These are phyloP conservation scores for Mycena belliarum DNA, from an alignment of 768 basidiomycete genomes.

Conservation along the genomic window DNA sequence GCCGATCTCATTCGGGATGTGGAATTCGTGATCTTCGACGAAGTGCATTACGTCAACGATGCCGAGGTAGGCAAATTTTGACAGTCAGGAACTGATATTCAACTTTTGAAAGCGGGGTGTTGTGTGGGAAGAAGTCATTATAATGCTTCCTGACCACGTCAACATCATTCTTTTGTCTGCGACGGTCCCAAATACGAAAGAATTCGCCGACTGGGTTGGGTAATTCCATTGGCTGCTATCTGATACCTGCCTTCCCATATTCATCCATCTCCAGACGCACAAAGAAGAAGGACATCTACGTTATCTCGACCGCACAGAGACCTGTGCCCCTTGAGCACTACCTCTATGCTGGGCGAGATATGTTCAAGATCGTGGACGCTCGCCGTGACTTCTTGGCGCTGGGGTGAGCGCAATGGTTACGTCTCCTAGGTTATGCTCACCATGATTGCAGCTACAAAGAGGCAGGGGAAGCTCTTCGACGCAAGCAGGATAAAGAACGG, in stretches of 20 bases:
- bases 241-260: not conserved
- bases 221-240: slow-evolving; percentile 46
- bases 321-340: slow-evolving; percentile 98
- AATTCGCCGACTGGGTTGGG: slow-evolving; percentile 99
- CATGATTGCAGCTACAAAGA: slow-evolving; percentile 70
- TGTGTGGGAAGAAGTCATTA: slow-evolving; percentile 99
- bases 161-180: slow-evolving; percentile 97
- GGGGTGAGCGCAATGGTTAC: slow-evolving; percentile 50
- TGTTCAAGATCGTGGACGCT: slow-evolving; percentile 90
- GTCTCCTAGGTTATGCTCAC: slow-evolving; percentile 4
- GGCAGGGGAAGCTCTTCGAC: slow-evolving; percentile 81
- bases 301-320: slow-evolving; percentile 93
- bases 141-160: slow-evolving; percentile 98
- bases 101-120: slow-evolving; percentile 76
- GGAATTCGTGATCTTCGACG: slow-evolving; percentile 99
- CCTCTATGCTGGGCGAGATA: slow-evolving; percentile 90
- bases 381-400: slow-evolving; percentile 68
- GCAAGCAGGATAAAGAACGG: slow-evolving; percentile 98
- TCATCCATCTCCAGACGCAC: slow-evolving; percentile 66
- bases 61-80: slow-evolving; percentile 68
- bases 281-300: slow-evolving; percentile 99
- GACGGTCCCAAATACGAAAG: slow-evolving; percentile 96
- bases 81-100: not conserved
- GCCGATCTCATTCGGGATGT: slow-evolving; percentile 98
- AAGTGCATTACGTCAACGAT: slow-evolving; percentile 99